Percentiles rank a stretch among this genome's conserved stretches.
Conservation (phyloP, 129 eudicot genomes). For the Saposhnikovia divaricata region DNA sequence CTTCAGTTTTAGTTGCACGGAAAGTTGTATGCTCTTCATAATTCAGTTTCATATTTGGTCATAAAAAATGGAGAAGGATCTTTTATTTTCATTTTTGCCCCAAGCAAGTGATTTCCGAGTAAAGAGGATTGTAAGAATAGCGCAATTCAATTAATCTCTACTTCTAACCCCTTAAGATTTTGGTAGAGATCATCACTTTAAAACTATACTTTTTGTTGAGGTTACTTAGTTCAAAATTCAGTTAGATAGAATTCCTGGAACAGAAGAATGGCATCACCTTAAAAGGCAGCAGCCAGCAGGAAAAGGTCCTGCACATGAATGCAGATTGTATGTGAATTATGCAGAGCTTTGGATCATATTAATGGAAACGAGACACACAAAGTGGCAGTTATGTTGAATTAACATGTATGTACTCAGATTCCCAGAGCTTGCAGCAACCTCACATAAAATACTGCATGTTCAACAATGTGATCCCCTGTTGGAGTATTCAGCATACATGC, state of each 20-base stretch:
- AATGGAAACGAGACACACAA: neutral
- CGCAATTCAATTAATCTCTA: too few relatives aligned
- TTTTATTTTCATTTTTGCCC: too few relatives aligned
- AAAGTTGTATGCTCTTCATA: too few relatives aligned
- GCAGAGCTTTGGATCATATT: slow-evolving; percentile 1
- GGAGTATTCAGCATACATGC: neutral
- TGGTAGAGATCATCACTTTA: neutral
- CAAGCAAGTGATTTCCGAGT: too few relatives aligned
- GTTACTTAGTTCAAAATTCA: neutral
- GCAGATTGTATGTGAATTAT: neutral
- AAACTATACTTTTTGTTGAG: neutral
- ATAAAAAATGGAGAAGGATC: too few relatives aligned
- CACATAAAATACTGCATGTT: neutral
- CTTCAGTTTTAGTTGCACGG: too few relatives aligned
- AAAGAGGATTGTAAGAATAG: too few relatives aligned
- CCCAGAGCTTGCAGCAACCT: neutral
- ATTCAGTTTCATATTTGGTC: too few relatives aligned
- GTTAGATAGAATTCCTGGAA: neutral
- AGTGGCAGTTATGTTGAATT: neutral
- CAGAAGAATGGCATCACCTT: neutral
- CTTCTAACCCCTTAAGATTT: neutral
- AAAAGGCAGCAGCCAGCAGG: neutral
- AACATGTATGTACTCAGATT: neutral
- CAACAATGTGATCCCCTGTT: neutral
- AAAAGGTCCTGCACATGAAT: neutral